Evolutionary conservation across 805 yeast genomes (phyloP).

Genomic region (Cyberlindnera lachancei): DNA sequence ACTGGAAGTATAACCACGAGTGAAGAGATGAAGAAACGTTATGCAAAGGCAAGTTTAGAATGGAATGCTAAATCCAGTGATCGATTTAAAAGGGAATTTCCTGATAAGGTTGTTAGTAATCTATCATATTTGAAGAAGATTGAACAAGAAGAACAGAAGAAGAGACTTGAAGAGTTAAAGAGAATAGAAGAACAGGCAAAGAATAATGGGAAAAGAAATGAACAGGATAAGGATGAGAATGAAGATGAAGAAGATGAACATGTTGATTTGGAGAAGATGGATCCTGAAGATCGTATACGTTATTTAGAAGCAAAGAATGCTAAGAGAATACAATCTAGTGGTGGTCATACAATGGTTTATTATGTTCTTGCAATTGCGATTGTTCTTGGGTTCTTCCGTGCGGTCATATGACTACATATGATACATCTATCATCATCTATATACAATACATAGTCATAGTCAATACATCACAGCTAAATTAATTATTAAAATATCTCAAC

Average conservation of each 20-base stretch:
- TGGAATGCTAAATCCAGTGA: constrained; percentile 53
- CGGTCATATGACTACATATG: constrained; percentile 4
- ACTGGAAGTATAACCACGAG: constrained; percentile 75
- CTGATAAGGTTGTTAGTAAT: constrained; percentile 47
- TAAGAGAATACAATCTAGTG: background rate
- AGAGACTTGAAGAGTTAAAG: constrained; percentile 6
- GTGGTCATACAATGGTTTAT: constrained; percentile 12
- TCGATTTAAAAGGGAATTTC: constrained; percentile 56
- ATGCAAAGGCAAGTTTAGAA: constrained; percentile 52
- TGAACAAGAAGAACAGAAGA: constrained; percentile 7
- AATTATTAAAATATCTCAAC: constrained; percentile 32
- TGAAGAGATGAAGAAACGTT: constrained; percentile 43
- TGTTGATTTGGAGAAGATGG: constrained; percentile 29
- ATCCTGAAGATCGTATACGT: constrained; percentile 64
- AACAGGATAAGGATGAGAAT: constrained; percentile 19
- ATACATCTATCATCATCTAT: no score
- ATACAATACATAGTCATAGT: background rate
- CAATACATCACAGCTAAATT: background rate
- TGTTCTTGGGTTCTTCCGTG: constrained; percentile 18
- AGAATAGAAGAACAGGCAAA: constrained; percentile 5
- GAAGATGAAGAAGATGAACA: constrained; percentile 18
- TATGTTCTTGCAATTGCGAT: constrained; percentile 29
- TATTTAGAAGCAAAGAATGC: constrained; percentile 23
- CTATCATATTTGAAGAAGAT: constrained; percentile 19
- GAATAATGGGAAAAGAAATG: constrained; percentile 3